A percentile compares a stretch with the other conserved stretches of the same genome.
These are phyloP conservation scores for Mucor plumbeus DNA, from an alignment of 371 early-diverging fungal genomes.

Conservation along the genomic window DNA sequence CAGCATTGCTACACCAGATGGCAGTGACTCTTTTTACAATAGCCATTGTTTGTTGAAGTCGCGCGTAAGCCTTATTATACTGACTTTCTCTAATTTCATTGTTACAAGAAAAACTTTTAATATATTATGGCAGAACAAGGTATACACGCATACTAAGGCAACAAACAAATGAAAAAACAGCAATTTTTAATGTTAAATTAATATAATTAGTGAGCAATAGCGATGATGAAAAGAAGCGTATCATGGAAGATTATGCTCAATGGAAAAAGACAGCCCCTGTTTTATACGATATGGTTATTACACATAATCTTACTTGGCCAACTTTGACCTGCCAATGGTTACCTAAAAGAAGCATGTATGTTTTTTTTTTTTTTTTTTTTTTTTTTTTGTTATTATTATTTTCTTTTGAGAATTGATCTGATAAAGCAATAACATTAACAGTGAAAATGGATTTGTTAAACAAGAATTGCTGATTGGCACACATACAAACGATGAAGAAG, in stretches of 20 bases:
- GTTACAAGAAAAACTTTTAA: neutral
- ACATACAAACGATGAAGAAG: constrained; percentile 94
- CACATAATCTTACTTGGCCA: constrained; percentile 98
- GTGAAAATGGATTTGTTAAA: constrained; percentile 56
- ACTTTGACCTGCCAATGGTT: constrained; percentile 98
- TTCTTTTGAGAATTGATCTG: too few relatives aligned
- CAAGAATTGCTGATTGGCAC: constrained; percentile 94
- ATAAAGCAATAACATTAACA: neutral
- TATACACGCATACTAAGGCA: neutral
- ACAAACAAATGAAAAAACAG: neutral
- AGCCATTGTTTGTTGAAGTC: neutral
- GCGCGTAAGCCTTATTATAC: neutral
- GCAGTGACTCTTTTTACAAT: neutral
- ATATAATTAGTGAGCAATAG: constrained; percentile 2
- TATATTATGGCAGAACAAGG: neutral
- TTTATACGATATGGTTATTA: constrained; percentile 96
- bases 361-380: neutral
- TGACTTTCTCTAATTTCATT: neutral
- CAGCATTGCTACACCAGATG: neutral
- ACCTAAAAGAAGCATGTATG: constrained; percentile 88
- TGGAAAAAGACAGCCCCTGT: constrained; percentile 99
- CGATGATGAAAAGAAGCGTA: constrained; percentile 68
- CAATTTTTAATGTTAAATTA: neutral
- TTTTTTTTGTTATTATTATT: constrained; percentile 9
- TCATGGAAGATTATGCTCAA: constrained; percentile 93